phyloP scores from a whole-genome alignment of 352 stramenopile genomes.

The Phytophthora macrochlamydospora region DNA sequence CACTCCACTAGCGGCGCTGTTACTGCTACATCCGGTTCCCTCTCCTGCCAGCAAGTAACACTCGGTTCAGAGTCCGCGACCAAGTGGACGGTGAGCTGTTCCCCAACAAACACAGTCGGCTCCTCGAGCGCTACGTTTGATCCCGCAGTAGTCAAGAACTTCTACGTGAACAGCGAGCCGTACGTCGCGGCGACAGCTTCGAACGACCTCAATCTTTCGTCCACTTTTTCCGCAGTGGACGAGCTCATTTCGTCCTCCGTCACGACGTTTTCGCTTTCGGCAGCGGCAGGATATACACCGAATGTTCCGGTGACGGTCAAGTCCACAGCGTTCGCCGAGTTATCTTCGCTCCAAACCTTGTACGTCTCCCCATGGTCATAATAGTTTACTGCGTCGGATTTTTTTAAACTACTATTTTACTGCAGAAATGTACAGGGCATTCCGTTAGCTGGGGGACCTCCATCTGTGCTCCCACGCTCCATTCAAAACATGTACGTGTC shows the following conservation, averaged over 20 bases:
- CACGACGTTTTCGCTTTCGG: slow-evolving; percentile 45
- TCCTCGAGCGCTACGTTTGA: slow-evolving; percentile 34
- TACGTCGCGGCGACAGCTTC: slow-evolving; percentile 20
- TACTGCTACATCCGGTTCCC: slow-evolving; percentile 10
- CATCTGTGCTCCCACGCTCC: slow-evolving; percentile 44
- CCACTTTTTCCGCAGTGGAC: slow-evolving; percentile 34
- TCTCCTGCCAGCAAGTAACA: slow-evolving; percentile 30
- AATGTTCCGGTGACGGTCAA: slow-evolving; percentile 37
- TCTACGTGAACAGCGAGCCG: slow-evolving; percentile 28
- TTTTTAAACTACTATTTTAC: slow-evolving; percentile 7
- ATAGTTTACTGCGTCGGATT: not conserved
- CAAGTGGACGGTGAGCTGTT: slow-evolving; percentile 42
- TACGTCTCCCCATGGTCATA: slow-evolving; percentile 23
- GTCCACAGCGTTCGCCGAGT: slow-evolving; percentile 43
- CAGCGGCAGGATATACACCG: slow-evolving; percentile 41
- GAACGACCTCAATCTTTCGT: slow-evolving; percentile 40
- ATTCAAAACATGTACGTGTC: slow-evolving; percentile 49
- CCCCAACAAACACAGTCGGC: slow-evolving; percentile 1
- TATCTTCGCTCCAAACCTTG: slow-evolving; percentile 47
- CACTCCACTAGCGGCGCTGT: not conserved
- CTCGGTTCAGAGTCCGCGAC: slow-evolving; percentile 33
- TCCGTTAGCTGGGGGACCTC: slow-evolving; percentile 36
- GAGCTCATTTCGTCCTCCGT: slow-evolving; percentile 42
- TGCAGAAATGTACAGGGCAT: slow-evolving; percentile 53
- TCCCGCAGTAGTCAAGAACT: slow-evolving; percentile 35